phyloP scores from a whole-genome alignment of 495 filamentous ascomycete species.

The Beverwykella pulmonaria region DNA sequence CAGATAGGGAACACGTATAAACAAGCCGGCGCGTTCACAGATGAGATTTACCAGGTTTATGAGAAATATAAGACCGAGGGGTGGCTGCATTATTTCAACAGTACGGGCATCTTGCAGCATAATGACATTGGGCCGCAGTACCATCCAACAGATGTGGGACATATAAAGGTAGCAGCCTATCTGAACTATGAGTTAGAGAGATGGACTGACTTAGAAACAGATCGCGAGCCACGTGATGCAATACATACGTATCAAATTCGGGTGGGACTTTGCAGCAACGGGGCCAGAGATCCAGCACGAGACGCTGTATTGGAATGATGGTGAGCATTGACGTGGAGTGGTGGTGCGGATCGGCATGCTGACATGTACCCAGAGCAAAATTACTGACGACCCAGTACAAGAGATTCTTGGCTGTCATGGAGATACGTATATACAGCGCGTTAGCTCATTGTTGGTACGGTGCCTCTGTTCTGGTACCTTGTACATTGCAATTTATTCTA shows the following conservation, averaged over 20 bases:
- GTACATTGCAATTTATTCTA: no score
- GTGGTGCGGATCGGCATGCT: background rate
- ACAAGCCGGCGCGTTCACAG: slow-evolving; percentile 53
- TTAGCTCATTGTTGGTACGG: no score
- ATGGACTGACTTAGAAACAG: background rate
- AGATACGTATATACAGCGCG: no score
- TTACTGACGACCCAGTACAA: background rate
- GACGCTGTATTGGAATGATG: slow-evolving; percentile 38
- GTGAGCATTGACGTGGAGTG: slow-evolving; percentile 3
- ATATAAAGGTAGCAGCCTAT: slow-evolving; percentile 53
- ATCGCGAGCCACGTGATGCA: slow-evolving; percentile 68
- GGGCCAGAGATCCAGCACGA: slow-evolving; percentile 64
- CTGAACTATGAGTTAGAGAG: background rate
- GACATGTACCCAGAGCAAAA: background rate
- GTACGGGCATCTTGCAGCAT: slow-evolving; percentile 67
- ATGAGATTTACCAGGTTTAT: slow-evolving; percentile 59
- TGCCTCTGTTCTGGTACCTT: no score
- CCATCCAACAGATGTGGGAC: slow-evolving; percentile 69
- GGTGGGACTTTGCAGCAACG: slow-evolving; percentile 63
- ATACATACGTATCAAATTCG: slow-evolving; percentile 56
- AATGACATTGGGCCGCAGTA: slow-evolving; percentile 67
- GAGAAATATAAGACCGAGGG: slow-evolving; percentile 40
- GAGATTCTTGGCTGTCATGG: background rate
- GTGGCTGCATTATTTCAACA: slow-evolving; percentile 71
- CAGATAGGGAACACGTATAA: slow-evolving; percentile 57